Percentiles rank a stretch among this genome's conserved stretches.
Conservation (phyloP, 352 stramenopile species). For the Pythium dissimile region DNA sequence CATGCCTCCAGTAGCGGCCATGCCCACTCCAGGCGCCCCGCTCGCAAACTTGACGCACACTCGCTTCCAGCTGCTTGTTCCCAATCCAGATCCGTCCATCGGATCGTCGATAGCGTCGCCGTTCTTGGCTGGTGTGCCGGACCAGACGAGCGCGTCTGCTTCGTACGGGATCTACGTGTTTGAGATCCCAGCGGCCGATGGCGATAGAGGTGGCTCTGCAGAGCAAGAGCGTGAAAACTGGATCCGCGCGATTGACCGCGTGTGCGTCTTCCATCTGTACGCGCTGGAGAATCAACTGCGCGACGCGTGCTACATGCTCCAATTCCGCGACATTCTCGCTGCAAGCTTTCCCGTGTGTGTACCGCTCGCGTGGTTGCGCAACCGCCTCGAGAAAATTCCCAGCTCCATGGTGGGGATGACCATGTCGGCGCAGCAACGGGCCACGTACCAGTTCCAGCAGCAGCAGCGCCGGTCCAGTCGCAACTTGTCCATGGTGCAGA, state of each 20-base stretch:
- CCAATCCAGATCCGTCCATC: background rate
- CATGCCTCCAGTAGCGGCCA: slow-evolving; percentile 2
- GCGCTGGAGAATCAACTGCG: slow-evolving; percentile 15
- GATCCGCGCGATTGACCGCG: slow-evolving; percentile 13
- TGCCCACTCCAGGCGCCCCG: background rate
- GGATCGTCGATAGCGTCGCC: background rate
- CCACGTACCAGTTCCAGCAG: slow-evolving; percentile 29
- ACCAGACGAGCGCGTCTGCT: background rate
- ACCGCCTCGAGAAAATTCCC: slow-evolving; percentile 40
- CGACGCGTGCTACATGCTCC: slow-evolving; percentile 34
- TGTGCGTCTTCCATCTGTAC: slow-evolving; percentile 22
- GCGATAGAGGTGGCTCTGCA: background rate
- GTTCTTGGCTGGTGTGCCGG: background rate
- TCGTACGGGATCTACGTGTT: slow-evolving; percentile 18
- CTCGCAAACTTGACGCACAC: no score
- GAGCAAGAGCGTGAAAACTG: slow-evolving; percentile 15
- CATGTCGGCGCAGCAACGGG: slow-evolving; percentile 23
- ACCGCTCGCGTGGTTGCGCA: slow-evolving; percentile 58
- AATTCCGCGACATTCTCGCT: slow-evolving; percentile 32
- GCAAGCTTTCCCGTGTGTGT: slow-evolving; percentile 48
- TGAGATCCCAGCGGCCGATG: slow-evolving; percentile 1
- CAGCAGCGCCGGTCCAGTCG: slow-evolving; percentile 46
- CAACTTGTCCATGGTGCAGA: slow-evolving; percentile 73
- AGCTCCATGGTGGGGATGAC: background rate
- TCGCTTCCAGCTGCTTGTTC: slow-evolving; percentile 24